Base-by-base conservation (phyloP, 2,329 filamentous ascomycete species). In the Colletotrichum kahawae region DNA sequence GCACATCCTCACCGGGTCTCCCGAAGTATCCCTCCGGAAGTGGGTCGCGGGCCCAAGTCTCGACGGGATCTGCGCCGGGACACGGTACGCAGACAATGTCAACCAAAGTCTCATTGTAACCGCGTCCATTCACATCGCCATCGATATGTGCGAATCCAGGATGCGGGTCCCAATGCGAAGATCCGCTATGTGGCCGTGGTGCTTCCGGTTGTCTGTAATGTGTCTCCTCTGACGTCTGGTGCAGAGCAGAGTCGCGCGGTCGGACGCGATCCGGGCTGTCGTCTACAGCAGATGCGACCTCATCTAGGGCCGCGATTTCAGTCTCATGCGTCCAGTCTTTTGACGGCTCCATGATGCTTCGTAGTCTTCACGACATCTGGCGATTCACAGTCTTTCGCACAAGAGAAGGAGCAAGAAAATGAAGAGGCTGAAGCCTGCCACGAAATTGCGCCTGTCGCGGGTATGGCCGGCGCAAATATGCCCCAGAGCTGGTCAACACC, bases 81-180 rank as follows among this genome's bases (percentile, higher is more conserved):
- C 89, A 91, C 0, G 90, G 88, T 7, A 91, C 86, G 7, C 88
- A 85, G 51, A 91, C 84, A 57, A 91, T 83, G 70, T 91, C 89
- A 62, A 90, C 88, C 5, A 83, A 85, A 1, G 89, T 91, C 78
- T 90, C 85, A 73, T 91, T 90, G 77, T 90, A 87, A 4, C 85
- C 84, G 4, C 79, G 76, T 7, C 86, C 86, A 13, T 80, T 80
- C 14, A 87, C 80, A n/a, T 87, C 86, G 36, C 86, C 86, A 54
- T 86, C 84, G 48, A 87, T 79, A 13, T 83, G 80, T n/a, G 82
- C 84, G 57, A 87, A 88, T 1, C 85, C 84, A 1, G 86, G 82
- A 21, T 81, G 81, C 1, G 81, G 78, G 33, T 82, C 79, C 80
- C 79, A 80, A 68, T 82, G 80, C 2, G 67, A 66, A 2, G 38